Conservation (phyloP, 805 yeast species). For the Wickerhamiella lipophila region DNA sequence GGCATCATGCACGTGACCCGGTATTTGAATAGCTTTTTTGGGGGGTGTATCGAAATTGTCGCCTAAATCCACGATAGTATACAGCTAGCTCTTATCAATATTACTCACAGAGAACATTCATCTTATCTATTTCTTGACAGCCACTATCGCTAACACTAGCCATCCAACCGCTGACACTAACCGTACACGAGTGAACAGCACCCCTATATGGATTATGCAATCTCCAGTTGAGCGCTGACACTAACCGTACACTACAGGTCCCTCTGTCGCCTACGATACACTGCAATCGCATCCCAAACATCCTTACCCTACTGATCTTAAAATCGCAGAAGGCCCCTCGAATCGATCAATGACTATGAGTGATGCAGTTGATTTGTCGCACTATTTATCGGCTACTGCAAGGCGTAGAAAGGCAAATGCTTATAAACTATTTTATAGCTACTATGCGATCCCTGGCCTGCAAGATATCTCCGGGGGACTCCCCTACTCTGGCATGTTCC, state of each 20-base stretch:
- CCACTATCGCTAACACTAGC: no score
- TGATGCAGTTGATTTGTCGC: constrained; percentile 15
- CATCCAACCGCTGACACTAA: not conserved
- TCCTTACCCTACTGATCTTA: not conserved
- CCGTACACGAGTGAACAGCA: not conserved
- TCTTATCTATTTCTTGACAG: no score
- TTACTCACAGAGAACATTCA: no score
- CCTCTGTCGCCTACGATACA: not conserved
- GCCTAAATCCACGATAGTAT: no score
- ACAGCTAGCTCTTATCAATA: no score
- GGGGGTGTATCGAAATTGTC: no score
- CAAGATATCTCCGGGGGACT: constrained; percentile 22
- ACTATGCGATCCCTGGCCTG: constrained; percentile 20
- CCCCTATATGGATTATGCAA: not conserved
- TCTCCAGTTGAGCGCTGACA: not conserved
- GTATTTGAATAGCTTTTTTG: no score
- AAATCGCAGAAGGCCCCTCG: not conserved
- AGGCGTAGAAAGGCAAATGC: constrained; percentile 21
- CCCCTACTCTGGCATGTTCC: constrained; percentile 22
- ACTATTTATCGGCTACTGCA: constrained; percentile 20
- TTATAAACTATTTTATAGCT: constrained; percentile 23
- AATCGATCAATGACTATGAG: not conserved
- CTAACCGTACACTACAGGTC: not conserved
- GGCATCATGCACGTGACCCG: no score
- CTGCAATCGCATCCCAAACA: not conserved